Percentiles rank a stretch among this genome's conserved stretches.
Conservation (phyloP, 2,329 filamentous ascomycete species). For the Fusarium globosum region DNA sequence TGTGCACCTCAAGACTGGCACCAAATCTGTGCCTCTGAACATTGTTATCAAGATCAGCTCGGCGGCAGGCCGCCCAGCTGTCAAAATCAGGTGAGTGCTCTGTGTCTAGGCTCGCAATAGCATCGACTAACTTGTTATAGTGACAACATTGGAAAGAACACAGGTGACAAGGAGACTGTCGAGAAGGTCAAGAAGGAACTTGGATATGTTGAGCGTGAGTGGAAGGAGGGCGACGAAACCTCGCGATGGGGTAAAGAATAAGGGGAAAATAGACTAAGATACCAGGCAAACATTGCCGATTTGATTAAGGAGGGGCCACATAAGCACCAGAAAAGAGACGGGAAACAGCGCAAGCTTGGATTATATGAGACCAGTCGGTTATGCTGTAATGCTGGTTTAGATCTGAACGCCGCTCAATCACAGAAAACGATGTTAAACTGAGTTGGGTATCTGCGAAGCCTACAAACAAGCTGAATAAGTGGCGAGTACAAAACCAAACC, state of each 20-base stretch:
- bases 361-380: background rate
- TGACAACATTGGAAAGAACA: constrained; percentile 94
- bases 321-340: background rate
- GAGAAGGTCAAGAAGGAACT: constrained; percentile 84
- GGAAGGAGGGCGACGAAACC: constrained; percentile 86
- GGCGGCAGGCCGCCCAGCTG: constrained; percentile 80
- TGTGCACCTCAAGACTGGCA: constrained; percentile 73
- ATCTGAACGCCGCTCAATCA: background rate
- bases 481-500: background rate
- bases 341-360: background rate
- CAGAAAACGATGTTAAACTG: background rate
- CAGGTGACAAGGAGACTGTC: constrained; percentile 83
- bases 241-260: constrained; percentile 76
- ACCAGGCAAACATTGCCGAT: constrained; percentile 12
- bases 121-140: constrained; percentile 48
- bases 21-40: constrained; percentile 91
- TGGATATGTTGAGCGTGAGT: constrained; percentile 86
- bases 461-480: background rate
- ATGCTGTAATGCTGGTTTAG: background rate
- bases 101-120: background rate
- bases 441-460: constrained; percentile 4
- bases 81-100: constrained; percentile 78
- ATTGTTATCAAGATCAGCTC: constrained; percentile 98
- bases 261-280: constrained; percentile 26
- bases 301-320: background rate